Evolutionary conservation across 2,329 filamentous ascomycete genomes (phyloP), one percentile per base, ranked within the genome.

Genomic region (Penicillium sp.): DNA sequence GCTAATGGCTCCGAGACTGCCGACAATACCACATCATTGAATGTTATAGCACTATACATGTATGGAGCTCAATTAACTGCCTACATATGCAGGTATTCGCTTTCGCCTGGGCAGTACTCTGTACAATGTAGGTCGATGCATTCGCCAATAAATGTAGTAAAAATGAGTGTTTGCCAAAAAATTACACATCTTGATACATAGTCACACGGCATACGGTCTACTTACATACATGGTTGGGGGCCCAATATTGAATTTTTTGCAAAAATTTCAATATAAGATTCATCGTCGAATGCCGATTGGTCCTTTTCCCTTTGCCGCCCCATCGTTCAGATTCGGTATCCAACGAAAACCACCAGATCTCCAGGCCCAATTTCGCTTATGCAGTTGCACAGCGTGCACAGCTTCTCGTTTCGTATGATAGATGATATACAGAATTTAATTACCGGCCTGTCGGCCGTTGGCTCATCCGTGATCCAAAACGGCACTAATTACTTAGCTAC

Each of bases 321-420:
- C 61, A 53, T 55, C 34, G 51, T 52, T 44, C 44, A 51, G 47
- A 26, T 14, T 34, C 49, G 47, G 34, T 41, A 54, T 47, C 67
- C 67, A 71, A 71, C 60, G 38, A 60, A 59, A 63, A 47, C 48
- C 49, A 14, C 39, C 47, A 53, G 55, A 64, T 64, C 62, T 61
- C 51, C 61, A 58, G 35, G 52, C 54, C 61, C 58, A 71, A 71
- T 71, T 70, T 71, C 67, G 65, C 63, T 69, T 67, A 64, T 34
- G 49, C 42, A 35, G 16, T 38, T 18, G 27, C 29, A 30, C 32
- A 34, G 11, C 7, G 2, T 34, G 9, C 11, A 23, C 23, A 23
- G 23, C 23, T 23, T 23, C 23, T 23, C 23, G 23, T 23, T 23
- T 23, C 5, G 23, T 23, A 23, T 23, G n/a, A n/a, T 11, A 2